A percentile compares a stretch with the other conserved stretches of the same genome.
Evolutionary conservation across 805 yeast species (phyloP).

Genomic region (Debaryomyces tyrocola): DNA sequence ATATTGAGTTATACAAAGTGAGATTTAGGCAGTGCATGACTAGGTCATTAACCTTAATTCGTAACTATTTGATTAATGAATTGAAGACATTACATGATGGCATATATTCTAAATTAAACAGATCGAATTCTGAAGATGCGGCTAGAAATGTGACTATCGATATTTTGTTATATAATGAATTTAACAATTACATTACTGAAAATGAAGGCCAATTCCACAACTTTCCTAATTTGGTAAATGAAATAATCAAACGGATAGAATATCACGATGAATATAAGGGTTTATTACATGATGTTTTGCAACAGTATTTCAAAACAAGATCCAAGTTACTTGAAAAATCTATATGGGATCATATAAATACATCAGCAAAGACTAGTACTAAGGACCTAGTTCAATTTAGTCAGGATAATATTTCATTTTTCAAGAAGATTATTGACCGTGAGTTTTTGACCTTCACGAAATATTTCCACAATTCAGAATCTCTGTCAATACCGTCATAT

Average conservation of each 20-base stretch:
- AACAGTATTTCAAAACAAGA: conserved; percentile 63
- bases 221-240: conserved; percentile 19
- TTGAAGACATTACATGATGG: conserved; percentile 32
- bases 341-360: conserved; percentile 23
- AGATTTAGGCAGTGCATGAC: conserved; percentile 83
- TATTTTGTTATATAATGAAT: conserved; percentile 67
- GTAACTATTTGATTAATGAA: conserved; percentile 59
- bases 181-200: conserved; percentile 28
- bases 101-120: conserved; percentile 7
- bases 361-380: conserved; percentile 5
- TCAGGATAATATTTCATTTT: conserved; percentile 61
- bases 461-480: conserved; percentile 39
- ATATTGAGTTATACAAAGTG: conserved; percentile 63
- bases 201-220: conserved; percentile 10
- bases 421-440: conserved; percentile 56
- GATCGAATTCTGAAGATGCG: conserved; percentile 22
- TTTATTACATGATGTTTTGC: conserved; percentile 62
- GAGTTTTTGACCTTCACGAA: conserved; percentile 61
- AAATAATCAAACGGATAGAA: conserved; percentile 37
- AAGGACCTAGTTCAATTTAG: conserved; percentile 56
- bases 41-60: conserved; percentile 71
- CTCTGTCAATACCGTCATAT: conserved; percentile 5
- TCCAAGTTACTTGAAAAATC: conserved; percentile 45
- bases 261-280: conserved; percentile 61
- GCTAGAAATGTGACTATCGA: conserved; percentile 46